Evolutionary conservation across 768 basidiomycete species (phyloP).

Genomic region (Mycena galopus): DNA sequence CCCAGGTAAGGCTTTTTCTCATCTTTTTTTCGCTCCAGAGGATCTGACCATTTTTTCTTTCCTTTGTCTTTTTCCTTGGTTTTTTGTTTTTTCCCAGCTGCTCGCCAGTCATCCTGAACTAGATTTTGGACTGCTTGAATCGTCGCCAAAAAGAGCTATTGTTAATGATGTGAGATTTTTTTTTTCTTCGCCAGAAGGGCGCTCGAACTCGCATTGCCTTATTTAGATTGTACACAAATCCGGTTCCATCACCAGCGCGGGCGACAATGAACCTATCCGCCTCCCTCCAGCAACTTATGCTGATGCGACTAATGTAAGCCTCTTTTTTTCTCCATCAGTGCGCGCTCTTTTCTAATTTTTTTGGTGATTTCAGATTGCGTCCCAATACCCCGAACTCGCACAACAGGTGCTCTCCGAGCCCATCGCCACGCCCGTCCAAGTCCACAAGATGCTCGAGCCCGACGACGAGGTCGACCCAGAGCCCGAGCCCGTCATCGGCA

Average conservation of each 20-base stretch:
- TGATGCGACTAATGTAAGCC: conserved; percentile 55
- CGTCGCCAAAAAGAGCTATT: conserved; percentile 6
- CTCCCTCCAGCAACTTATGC: conserved; percentile 50
- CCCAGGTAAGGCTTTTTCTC: conserved; percentile 23
- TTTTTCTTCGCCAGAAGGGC: background rate
- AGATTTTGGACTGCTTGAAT: conserved; percentile 20
- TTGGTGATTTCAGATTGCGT: conserved; percentile 48
- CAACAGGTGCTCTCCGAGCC: conserved; percentile 48
- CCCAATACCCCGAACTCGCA: conserved; percentile 49
- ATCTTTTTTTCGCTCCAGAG: background rate
- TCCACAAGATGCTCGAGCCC: conserved; percentile 3
- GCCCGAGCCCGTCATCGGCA: too few species aligned
- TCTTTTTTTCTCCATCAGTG: background rate
- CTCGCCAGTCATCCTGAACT: conserved; percentile 28
- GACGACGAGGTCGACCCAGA: conserved; percentile 21
- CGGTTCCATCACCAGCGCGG: background rate
- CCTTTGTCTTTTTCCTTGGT: too few species aligned
- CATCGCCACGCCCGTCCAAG: conserved; percentile 39
- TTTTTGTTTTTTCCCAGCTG: conserved; percentile 13
- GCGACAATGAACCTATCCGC: conserved; percentile 36
- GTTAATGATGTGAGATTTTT: background rate
- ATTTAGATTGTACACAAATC: background rate
- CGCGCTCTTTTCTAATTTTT: background rate
- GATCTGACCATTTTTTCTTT: background rate
- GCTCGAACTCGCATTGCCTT: background rate